Evolutionary conservation across 805 yeast species (phyloP).

Genomic region (Hyphopichia homilentoma): DNA sequence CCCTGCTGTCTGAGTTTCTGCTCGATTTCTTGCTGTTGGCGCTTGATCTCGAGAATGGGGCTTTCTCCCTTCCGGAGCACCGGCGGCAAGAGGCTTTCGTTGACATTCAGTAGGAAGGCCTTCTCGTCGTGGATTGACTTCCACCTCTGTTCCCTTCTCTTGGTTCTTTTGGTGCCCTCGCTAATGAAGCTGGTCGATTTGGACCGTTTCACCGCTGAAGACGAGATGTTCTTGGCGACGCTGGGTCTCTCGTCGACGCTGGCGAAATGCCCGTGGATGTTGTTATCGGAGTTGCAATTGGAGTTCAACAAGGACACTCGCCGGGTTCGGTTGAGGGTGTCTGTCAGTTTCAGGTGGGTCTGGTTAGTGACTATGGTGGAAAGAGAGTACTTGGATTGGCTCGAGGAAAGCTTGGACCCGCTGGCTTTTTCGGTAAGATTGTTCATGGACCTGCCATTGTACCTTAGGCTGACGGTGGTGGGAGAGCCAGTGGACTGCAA

Average conservation of each 20-base stretch:
- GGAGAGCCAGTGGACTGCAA: background rate
- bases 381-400: conserved; percentile 1
- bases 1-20: background rate
- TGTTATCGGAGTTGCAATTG: conserved; percentile 2
- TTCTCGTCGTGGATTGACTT: conserved; percentile 27
- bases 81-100: conserved; percentile 29
- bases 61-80: conserved; percentile 30
- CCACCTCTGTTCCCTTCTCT: conserved; percentile 17
- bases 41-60: conserved; percentile 23
- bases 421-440: background rate
- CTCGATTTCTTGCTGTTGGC: conserved; percentile 12
- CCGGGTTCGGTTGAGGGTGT: background rate
- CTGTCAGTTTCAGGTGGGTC: background rate
- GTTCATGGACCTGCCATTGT: too few species aligned
- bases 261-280: conserved; percentile 1
- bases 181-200: conserved; percentile 20
- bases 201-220: conserved; percentile 16
- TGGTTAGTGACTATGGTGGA: conserved; percentile 1
- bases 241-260: background rate
- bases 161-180: conserved; percentile 7
- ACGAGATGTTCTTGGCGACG: background rate
- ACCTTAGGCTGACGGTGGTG: too few species aligned
- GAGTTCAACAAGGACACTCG: conserved; percentile 7
- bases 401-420: conserved; percentile 1
- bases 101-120: conserved; percentile 22